Evolutionary conservation across 441 rosid species (phyloP), one percentile per base, ranked within the genome.

Genomic region (Populus tomentosa): DNA sequence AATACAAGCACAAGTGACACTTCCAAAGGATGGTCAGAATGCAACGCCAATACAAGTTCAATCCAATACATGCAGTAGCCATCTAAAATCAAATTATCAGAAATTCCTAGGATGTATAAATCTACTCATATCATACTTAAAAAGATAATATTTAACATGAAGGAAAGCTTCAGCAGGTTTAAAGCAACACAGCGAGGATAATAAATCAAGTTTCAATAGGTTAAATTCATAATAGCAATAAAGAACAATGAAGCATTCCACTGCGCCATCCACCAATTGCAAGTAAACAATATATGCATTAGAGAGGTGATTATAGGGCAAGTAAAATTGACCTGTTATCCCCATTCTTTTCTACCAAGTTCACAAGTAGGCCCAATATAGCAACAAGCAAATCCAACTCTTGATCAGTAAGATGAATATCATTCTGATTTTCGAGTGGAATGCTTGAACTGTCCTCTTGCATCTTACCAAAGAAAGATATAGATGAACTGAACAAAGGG

Each of bases 341-440:
- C 71, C 88, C 98, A 77, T 94, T 91, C 87, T 94, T 95, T 91
- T 95, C 99, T 6, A 95, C 97, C 87, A 95, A 86, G 86, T 95
- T 95, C 80, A 95, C 98, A 32, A 95, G 91, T 78, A 95, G 82
- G 53, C 99, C 99, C 83, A 95, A 79, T 75, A 95, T 91, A 67
- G 97, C 97, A 84, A 95, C 98, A 74, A 92, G 98, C 83, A 95
- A 89, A 85, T 95, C 97, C 80, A 92, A 80, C 85, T 95, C 98
- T 75, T 91, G 95, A 78, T 95, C 99, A 56, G 91, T 83, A 68
- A 94, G 91, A 79, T 87, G 91, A 75, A 65, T 83, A 70, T 88
- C 89, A 61, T 83, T 86, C 81, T 75, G 82, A 65, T 70, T 70
- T 53, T 78, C 79, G 23, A 81, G n/a, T n/a, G n/a, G n/a, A n/a